Evolutionary conservation across 768 basidiomycete genomes (phyloP).

Genomic region (Termitomyces sp.): DNA sequence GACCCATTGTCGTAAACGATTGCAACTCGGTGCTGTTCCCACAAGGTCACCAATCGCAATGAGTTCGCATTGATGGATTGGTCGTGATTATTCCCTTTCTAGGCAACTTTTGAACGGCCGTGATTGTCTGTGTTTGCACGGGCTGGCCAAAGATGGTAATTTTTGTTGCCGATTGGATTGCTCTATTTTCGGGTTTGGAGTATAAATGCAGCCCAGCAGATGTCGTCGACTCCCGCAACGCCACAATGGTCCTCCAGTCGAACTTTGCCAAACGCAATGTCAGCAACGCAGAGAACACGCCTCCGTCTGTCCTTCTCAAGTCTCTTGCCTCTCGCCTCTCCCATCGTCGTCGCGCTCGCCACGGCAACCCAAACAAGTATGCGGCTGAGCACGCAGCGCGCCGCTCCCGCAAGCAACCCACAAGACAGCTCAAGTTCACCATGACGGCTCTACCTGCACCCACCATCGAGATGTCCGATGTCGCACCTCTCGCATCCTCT

Average conservation of each 20-base stretch:
- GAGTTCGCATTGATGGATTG: constrained; percentile 3
- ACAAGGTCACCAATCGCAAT: background rate
- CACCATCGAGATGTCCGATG: constrained; percentile 29
- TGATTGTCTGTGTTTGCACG: background rate
- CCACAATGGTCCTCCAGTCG: constrained; percentile 23
- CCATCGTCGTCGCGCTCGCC: constrained; percentile 33
- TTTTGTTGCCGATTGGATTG: constrained; percentile 4
- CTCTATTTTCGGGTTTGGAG: background rate
- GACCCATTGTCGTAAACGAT: background rate
- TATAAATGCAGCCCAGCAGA: background rate
- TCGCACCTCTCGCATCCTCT: constrained; percentile 10
- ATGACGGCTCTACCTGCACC: constrained; percentile 15
- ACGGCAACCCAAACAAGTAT: constrained; percentile 23
- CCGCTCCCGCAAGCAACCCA: constrained; percentile 18
- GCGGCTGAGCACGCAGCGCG: constrained; percentile 33
- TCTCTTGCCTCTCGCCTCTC: constrained; percentile 15
- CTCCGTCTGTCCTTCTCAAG: constrained; percentile 17
- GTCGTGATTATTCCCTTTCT: background rate
- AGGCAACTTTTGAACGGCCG: background rate
- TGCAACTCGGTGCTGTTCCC: background rate
- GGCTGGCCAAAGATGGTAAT: background rate
- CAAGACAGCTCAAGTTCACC: constrained; percentile 21
- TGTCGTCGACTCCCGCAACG: background rate
- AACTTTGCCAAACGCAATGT: constrained; percentile 15
- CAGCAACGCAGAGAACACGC: constrained; percentile 27